Evolutionary conservation across 75 land plant species (phyloP).

Genomic region (Gnetum montanum): DNA sequence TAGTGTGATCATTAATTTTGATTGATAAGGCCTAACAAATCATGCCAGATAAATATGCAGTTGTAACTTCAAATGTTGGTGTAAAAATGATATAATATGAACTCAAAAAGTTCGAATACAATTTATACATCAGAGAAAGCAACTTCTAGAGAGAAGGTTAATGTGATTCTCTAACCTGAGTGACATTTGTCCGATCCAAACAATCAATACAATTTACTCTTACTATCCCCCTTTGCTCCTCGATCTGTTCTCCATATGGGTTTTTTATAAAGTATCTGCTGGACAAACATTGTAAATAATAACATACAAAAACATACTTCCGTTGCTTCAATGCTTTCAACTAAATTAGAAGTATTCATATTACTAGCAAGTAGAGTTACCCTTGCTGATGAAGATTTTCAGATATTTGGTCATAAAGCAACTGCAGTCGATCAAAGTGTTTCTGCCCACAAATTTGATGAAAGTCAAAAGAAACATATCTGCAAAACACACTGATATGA

Average conservation of each 20-base stretch:
- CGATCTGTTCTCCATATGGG: constrained; percentile 34
- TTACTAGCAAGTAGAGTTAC: constrained; percentile 27
- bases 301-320: constrained; percentile 19
- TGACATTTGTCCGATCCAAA: constrained; percentile 95
- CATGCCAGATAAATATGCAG: too few species aligned
- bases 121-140: too few species aligned
- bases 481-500: constrained; percentile 20
- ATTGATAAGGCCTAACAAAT: too few species aligned
- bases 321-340: too few species aligned
- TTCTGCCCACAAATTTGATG: constrained; percentile 68
- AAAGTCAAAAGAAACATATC: constrained; percentile 93
- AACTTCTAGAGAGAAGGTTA: too few species aligned
- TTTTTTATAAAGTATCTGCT: constrained; percentile 76
- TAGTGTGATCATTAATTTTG: too few species aligned
- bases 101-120: too few species aligned
- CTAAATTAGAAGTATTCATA: too few species aligned
- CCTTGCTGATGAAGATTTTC: constrained; percentile 64
- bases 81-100: too few species aligned
- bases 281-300: constrained; percentile 36
- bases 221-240: constrained; percentile 76
- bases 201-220: constrained; percentile 97
- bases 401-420: constrained; percentile 62
- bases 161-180: constrained; percentile 51
- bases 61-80: too few species aligned
- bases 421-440: constrained; percentile 69